A percentile compares a stretch with the other conserved stretches of the same genome.
Conservation (phyloP, 2,329 filamentous ascomycete genomes). For the Colletotrichum kahawae region DNA sequence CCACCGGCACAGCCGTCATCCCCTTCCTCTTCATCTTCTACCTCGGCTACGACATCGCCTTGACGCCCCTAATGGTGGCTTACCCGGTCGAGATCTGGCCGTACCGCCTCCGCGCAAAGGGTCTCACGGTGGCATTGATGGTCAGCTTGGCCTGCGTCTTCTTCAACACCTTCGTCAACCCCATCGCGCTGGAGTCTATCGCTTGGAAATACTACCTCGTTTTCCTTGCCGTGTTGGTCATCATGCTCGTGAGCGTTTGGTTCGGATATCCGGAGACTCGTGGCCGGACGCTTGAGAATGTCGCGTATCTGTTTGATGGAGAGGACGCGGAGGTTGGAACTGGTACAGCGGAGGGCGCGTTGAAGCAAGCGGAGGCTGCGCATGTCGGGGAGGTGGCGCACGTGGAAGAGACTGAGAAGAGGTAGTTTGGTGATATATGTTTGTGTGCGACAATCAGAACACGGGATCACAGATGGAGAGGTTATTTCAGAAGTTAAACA, state of each 20-base stretch:
- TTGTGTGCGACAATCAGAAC: too few species aligned
- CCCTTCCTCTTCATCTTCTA: not conserved
- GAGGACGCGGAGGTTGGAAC: not conserved
- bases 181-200: not conserved
- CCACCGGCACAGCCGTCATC: not conserved
- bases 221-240: not conserved
- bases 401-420: not conserved
- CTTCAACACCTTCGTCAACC: not conserved
- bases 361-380: not conserved
- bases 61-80: not conserved
- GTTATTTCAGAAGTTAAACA: too few species aligned
- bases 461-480: too few species aligned
- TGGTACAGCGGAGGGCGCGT: not conserved
- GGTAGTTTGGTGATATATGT: not conserved
- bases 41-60: not conserved
- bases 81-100: not conserved
- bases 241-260: not conserved
- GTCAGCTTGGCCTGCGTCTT: not conserved
- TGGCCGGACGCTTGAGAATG: not conserved
- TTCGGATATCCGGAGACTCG: not conserved
- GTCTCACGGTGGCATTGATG: not conserved
- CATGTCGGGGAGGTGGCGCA: not conserved
- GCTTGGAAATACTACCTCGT: not conserved
- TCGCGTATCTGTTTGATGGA: not conserved
- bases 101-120: not conserved